Percentiles rank a stretch among this genome's conserved stretches.
Evolutionary conservation across 2,329 filamentous ascomycete species (phyloP).

Genomic region (Passalora sequoiae): DNA sequence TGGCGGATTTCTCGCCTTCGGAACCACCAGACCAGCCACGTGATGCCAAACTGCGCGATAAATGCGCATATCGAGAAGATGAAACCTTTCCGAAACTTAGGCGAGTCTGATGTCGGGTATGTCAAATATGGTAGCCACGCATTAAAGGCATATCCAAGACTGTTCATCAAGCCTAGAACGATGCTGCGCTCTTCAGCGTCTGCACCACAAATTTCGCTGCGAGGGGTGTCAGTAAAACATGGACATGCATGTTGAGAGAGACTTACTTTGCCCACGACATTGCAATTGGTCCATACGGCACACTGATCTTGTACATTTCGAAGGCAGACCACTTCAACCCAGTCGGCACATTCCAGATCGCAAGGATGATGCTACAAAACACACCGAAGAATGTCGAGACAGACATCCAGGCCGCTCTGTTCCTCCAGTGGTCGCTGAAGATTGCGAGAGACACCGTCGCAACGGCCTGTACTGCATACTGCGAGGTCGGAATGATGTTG

Average conservation of each 20-base stretch:
- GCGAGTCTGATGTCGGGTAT: conserved; percentile 21
- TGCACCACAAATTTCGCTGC: conserved; percentile 47
- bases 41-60: conserved; percentile 22
- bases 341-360: conserved; percentile 31
- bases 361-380: conserved; percentile 27
- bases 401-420: conserved; percentile 21
- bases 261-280: conserved; percentile 43
- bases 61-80: conserved; percentile 22
- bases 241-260: not conserved
- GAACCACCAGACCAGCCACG: conserved; percentile 22
- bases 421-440: conserved; percentile 20
- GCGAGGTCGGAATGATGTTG: conserved; percentile 50
- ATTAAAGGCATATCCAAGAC: conserved; percentile 64
- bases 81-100: conserved; percentile 24
- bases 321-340: conserved; percentile 34
- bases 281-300: conserved; percentile 32
- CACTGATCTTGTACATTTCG: conserved; percentile 29
- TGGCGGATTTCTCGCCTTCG: conserved; percentile 19
- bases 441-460: conserved; percentile 57
- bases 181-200: conserved; percentile 63
- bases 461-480: conserved; percentile 51
- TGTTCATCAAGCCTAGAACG: conserved; percentile 62
- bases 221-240: conserved; percentile 5
- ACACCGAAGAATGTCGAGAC: conserved; percentile 20
- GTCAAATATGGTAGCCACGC: conserved; percentile 59